Evolutionary conservation across 306 rosid genomes (phyloP), one percentile per base, ranked within the genome.

Genomic region (Sechiopsis laciniata): DNA sequence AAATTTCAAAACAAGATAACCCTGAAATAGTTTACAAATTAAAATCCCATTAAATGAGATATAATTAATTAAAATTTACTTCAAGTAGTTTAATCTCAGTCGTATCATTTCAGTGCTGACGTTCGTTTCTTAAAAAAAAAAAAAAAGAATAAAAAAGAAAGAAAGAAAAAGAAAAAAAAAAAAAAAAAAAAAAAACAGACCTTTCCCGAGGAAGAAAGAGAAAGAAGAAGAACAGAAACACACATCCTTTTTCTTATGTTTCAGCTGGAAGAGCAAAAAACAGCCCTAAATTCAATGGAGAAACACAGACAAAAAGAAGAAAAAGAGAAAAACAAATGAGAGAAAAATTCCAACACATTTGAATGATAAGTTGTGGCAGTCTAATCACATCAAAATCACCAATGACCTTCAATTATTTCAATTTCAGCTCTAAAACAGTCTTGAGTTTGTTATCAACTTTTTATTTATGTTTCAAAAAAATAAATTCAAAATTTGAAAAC

Each of bases 341-440:
- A 14, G 21, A 16, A 26, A 24, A 76, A 68, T 19, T 58, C 20
- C 48, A 57, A 65, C 12, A 48, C 32, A 11, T 45, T 61, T 65
- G 54, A 20, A 64, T 63, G 63, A 70, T 59, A 42, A 20, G 63
- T 58, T 75, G 59, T 80, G 79, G 78, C 81, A 64, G 81, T 90
- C 94, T 83, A 84, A 85, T 90, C 85, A 82, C 77, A 76, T 76
- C 85, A 81, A 79, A 87, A 81, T 82, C 81, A 82, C 64, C 78
- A 86, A 81, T 56, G 74, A 55, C 84, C 75, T 77, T 77, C 58
- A 72, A 74, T 73, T 55, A 80, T 82, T 77, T 83, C 24, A 10
- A 56, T 37, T 37, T 37, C 7, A 4, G 5, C 46, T 7, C 16
- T 7, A 40, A 6, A 40, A 40, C 37, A 3, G 37, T 32, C 37